phyloP scores from a whole-genome alignment of 352 stramenopile species.

The Phytophthora meadii region DNA sequence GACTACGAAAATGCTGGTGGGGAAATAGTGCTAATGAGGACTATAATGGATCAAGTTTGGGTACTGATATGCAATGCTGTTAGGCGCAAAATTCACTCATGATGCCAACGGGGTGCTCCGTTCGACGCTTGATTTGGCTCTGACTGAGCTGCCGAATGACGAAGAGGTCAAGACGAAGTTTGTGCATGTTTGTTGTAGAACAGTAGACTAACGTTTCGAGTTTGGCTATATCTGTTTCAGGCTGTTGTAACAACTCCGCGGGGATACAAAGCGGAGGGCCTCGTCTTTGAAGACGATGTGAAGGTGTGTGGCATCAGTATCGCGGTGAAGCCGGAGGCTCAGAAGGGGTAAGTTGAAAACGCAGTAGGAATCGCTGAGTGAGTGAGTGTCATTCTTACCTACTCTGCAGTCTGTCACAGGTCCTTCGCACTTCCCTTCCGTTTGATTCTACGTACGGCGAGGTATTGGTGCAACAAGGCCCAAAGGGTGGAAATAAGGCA shows the following conservation, averaged over 20 bases:
- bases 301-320: slow-evolving; percentile 82
- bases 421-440: slow-evolving; percentile 65
- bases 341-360: slow-evolving; percentile 46
- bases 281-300: slow-evolving; percentile 80
- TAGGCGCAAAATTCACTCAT: slow-evolving; percentile 73
- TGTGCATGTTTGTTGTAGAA: not conserved
- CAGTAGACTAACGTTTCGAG: slow-evolving; percentile 2
- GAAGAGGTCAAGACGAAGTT: slow-evolving; percentile 53
- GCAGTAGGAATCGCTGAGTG: not conserved
- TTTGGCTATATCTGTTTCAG: slow-evolving; percentile 26
- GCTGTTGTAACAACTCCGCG: slow-evolving; percentile 77
- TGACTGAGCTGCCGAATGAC: slow-evolving; percentile 84
- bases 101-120: slow-evolving; percentile 78
- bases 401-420: slow-evolving; percentile 48
- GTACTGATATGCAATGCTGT: not conserved
- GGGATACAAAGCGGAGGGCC: slow-evolving; percentile 74
- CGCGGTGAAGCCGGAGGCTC: slow-evolving; percentile 50
- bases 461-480: slow-evolving; percentile 57
- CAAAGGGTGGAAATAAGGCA: slow-evolving; percentile 59
- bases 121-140: slow-evolving; percentile 68
- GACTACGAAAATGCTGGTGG: slow-evolving; percentile 76
- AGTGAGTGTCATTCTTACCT: slow-evolving; percentile 3
- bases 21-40: not conserved
- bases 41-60: not conserved
- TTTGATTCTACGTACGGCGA: slow-evolving; percentile 73